Evolutionary conservation across 2,329 filamentous ascomycete genomes (phyloP).

Genomic region (Dryadomyces sulphureus): DNA sequence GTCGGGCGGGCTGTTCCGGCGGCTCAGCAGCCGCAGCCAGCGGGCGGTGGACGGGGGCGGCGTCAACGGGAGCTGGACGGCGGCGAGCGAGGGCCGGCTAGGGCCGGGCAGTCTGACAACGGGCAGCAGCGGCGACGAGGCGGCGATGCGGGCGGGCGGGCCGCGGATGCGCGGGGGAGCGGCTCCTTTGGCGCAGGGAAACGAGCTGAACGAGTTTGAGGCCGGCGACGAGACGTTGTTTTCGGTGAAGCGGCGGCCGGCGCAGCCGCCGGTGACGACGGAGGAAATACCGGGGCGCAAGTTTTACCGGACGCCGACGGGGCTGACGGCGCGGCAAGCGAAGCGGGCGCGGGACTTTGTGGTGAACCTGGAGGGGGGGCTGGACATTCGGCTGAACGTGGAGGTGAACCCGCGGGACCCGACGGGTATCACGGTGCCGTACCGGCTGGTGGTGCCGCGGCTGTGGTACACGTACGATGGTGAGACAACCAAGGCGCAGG

Average conservation of each 20-base stretch:
- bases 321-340: constrained; percentile 46
- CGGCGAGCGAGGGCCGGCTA: constrained; percentile 19
- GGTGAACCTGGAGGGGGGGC: constrained; percentile 66
- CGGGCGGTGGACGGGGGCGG: constrained; percentile 31
- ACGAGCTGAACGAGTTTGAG: constrained; percentile 30
- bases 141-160: constrained; percentile 7
- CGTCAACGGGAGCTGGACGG: constrained; percentile 39
- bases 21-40: constrained; percentile 25
- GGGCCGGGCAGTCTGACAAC: constrained; percentile 15
- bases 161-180: constrained; percentile 8
- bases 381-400: constrained; percentile 80
- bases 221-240: constrained; percentile 45
- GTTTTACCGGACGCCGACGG: constrained; percentile 59
- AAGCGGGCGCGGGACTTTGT: constrained; percentile 37
- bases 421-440: constrained; percentile 73
- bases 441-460: constrained; percentile 71
- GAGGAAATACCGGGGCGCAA: constrained; percentile 12
- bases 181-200: constrained; percentile 16
- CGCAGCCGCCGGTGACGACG: constrained; percentile 4
- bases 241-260: constrained; percentile 23
- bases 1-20: constrained; percentile 30
- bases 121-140: constrained; percentile 10
- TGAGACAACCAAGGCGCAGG: constrained; percentile 13
- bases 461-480: constrained; percentile 45
- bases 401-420: constrained; percentile 80